Conservation (phyloP, 805 yeast species). For the Grigorovia yakushimaensis region DNA sequence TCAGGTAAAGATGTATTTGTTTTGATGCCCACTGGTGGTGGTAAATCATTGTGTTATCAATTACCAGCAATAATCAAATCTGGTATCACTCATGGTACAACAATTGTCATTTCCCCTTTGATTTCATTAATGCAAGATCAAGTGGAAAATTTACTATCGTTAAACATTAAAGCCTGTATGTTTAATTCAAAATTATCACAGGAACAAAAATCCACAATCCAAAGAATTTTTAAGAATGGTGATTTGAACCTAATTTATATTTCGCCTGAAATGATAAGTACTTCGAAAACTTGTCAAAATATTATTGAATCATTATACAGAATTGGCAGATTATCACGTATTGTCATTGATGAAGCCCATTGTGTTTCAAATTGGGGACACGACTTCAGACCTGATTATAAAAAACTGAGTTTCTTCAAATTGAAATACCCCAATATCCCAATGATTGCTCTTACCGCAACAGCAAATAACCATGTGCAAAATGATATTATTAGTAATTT, state of each 20-base stretch:
- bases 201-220: slow-evolving; percentile 52
- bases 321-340: slow-evolving; percentile 56
- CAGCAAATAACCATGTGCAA: slow-evolving; percentile 86
- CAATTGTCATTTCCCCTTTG: slow-evolving; percentile 87
- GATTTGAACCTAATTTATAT: slow-evolving; percentile 68
- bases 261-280: slow-evolving; percentile 90
- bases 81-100: slow-evolving; percentile 73
- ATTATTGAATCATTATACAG: slow-evolving; percentile 51
- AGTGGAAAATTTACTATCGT: slow-evolving; percentile 64
- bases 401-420: slow-evolving; percentile 66
- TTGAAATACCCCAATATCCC: slow-evolving; percentile 70
- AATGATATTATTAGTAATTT: slow-evolving; percentile 78
- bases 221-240: slow-evolving; percentile 55
- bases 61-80: slow-evolving; percentile 76
- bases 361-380: slow-evolving; percentile 99
- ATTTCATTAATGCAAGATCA: slow-evolving; percentile 97
- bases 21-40: slow-evolving; percentile 98
- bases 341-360: slow-evolving; percentile 95
- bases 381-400: slow-evolving; percentile 94
- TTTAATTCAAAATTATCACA: slow-evolving; percentile 66
- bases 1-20: slow-evolving; percentile 84
- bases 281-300: slow-evolving; percentile 56
- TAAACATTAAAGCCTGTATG: slow-evolving; percentile 75
- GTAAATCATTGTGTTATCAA: slow-evolving; percentile 92
- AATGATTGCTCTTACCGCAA: slow-evolving; percentile 92